phyloP scores from a whole-genome alignment of 192 early-diverging fungal genomes.

The Coemansia sp. region DNA sequence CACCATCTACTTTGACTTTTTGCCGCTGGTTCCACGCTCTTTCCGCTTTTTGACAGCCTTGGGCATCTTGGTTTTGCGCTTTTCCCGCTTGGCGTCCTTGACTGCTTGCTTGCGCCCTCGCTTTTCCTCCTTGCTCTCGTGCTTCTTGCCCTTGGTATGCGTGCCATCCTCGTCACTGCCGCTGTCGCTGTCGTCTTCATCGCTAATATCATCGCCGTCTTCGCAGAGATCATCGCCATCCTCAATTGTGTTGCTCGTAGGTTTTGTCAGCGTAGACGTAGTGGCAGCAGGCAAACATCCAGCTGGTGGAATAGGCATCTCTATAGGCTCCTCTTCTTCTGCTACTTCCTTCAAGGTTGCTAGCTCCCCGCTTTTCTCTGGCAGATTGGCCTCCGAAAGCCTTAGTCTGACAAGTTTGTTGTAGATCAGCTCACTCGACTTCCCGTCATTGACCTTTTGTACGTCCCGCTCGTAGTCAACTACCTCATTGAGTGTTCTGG shows the following conservation, averaged over 20 bases:
- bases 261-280: not conserved
- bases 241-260: not conserved
- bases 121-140: constrained; percentile 87
- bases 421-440: constrained; percentile 62
- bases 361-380: constrained; percentile 1
- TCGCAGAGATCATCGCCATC: not conserved
- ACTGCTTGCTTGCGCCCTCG: constrained; percentile 81
- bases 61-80: constrained; percentile 90
- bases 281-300: constrained; percentile 30
- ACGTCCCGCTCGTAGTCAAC: constrained; percentile 84
- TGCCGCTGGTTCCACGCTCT: constrained; percentile 68
- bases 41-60: constrained; percentile 96
- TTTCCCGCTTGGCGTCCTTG: constrained; percentile 90
- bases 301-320: not conserved
- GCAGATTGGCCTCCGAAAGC: constrained; percentile 48
- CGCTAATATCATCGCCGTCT: not conserved
- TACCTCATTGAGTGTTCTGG: constrained; percentile 87
- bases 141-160: constrained; percentile 62
- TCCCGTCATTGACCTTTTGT: constrained; percentile 67
- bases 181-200: constrained; percentile 9
- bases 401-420: constrained; percentile 60
- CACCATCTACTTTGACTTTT: constrained; percentile 56
- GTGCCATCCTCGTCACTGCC: constrained; percentile 30
- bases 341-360: not conserved
- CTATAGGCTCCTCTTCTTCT: not conserved